Base-by-base conservation (phyloP, 2,329 filamentous ascomycete genomes). In the Ophiocordyceps camponoti-leonardi region DNA sequence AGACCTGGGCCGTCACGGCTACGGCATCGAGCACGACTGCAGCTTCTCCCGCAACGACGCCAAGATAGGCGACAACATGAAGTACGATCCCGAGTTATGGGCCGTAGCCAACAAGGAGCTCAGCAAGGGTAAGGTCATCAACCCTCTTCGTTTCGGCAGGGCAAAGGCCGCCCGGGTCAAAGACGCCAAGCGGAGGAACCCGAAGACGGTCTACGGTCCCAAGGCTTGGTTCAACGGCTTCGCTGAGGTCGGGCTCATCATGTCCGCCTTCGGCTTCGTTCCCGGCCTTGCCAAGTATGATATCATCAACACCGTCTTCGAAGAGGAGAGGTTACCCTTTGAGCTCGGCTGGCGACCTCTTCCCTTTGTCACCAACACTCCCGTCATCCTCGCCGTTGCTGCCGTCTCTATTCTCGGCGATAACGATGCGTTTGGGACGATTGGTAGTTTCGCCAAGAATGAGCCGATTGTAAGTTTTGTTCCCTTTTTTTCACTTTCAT, bases 381-480 rank as follows among this genome's bases (percentile, higher is more conserved):
- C 28, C 2, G n/a, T 22, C 28, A 12, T 43, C 18, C n/a, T 43
- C 2, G n/a, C 28, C 28, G 14, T 43, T 12, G 42, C 28, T n/a
- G 28, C 43, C 23, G 13, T 37, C 10, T 41, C 44, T n/a, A 18
- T 35, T 50, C 23, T 39, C 42, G 39, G 41, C 49, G 41, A 43
- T 48, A 31, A 42, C 46, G 28, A 45, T 42, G 39, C 48, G 51
- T 16, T 49, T 42, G 47, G 47, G 46, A 35, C 42, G n/a, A n/a
- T 22, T 19, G 28, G 18, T n/a, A 3, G 12, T 6, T 6, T 43
- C 1, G 11, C 35, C 4, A 19, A 6, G 28, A 5, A 14, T 8
- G 18, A 33, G 14, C 42, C 42, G 22, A 14, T 14, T 4, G 42
- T 43, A 23, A 28, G 41, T 42, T 14, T 5, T 11, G 14, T 20